Evolutionary conservation across 2,329 filamentous ascomycete species (phyloP).

Genomic region (Canariomyces notabilis): DNA sequence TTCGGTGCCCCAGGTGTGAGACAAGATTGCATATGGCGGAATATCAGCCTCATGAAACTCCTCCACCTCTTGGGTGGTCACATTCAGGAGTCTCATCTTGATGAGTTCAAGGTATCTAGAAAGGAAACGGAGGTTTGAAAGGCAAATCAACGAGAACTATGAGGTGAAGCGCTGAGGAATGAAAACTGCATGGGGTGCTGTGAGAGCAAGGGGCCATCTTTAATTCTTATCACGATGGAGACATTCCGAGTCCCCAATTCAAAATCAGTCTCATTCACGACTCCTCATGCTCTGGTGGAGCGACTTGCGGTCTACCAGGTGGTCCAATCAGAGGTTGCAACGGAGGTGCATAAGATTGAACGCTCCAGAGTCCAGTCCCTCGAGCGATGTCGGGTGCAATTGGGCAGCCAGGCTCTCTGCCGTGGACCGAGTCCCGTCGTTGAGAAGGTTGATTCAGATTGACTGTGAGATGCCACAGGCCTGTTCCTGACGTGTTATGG

Average conservation of each 20-base stretch:
- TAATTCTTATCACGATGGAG: too few relatives aligned
- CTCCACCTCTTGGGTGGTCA: conserved; percentile 30
- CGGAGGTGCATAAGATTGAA: not conserved
- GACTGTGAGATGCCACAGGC: not conserved
- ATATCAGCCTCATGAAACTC: conserved; percentile 27
- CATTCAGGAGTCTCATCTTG: conserved; percentile 36
- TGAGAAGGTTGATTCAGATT: not conserved
- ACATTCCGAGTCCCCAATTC: too few relatives aligned
- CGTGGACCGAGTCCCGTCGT: conserved; percentile 17
- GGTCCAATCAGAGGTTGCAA: conserved; percentile 15
- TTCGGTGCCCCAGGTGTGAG: conserved; percentile 33
- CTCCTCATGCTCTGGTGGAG: conserved; percentile 16
- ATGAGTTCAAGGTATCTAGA: too few relatives aligned
- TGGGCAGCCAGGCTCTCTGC: conserved; percentile 6
- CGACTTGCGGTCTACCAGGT: conserved; percentile 17
- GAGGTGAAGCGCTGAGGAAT: too few relatives aligned
- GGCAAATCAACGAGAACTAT: too few relatives aligned
- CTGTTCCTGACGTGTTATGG: not conserved
- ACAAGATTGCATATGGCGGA: conserved; percentile 36
- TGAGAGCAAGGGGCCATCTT: too few relatives aligned
- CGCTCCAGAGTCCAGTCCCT: not conserved
- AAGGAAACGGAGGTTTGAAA: too few relatives aligned
- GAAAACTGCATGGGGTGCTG: too few relatives aligned
- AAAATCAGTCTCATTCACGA: too few relatives aligned
- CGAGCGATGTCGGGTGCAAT: conserved; percentile 11